Base-by-base conservation (phyloP, 371 early-diverging fungal genomes). In the Syncephalastrum monosporum region DNA sequence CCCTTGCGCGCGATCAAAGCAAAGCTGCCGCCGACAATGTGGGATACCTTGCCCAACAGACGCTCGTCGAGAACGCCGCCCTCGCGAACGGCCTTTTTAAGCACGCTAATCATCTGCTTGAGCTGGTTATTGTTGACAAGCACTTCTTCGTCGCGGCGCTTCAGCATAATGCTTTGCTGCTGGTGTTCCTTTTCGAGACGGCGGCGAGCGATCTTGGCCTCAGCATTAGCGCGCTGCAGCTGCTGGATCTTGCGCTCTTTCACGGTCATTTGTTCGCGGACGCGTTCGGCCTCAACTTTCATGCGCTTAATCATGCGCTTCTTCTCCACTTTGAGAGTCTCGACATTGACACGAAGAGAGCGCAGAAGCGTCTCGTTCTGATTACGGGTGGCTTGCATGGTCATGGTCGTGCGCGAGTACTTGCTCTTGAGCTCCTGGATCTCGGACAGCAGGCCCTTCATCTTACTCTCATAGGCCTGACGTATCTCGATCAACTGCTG, bases 291-390 rank as follows among this genome's bases (percentile, higher is more conserved):
- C 58, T 91, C 91, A 50, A 84, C 85, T 62, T 88, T 87, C 81
- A 91, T 88, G 16, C 91, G 84, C 57, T 88, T 89, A 60, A 90
- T 67, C 87, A 91, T 88, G 4, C 86, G 82, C 45, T 86, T 72
- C 74, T 92, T 92, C 68, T 94, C 94, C 5, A 79, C 74, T 63
- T 85, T 86, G 54, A 86, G 77, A 0, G 83, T 82, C 57, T 88
- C 87, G 1, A 88, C 80, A 43, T 82, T 79, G 27, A 69, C 72
- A 12, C 75, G 67, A n/a, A 87, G 70, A 0, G 77, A 78, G 43
- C 75, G 69, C 8, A 87, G 54, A 19, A 82, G 57, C 1, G 74
- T 67, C 42, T 84, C 86, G 13, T 82, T 76, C 50, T 81, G 71
- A 60, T 71, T 83, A 13, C 82, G 79, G 4, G 79, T 79, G 8